These are phyloP conservation scores for Zygoascus flipseniorum DNA, from an alignment of 805 yeast genomes.

Conservation along the genomic window DNA sequence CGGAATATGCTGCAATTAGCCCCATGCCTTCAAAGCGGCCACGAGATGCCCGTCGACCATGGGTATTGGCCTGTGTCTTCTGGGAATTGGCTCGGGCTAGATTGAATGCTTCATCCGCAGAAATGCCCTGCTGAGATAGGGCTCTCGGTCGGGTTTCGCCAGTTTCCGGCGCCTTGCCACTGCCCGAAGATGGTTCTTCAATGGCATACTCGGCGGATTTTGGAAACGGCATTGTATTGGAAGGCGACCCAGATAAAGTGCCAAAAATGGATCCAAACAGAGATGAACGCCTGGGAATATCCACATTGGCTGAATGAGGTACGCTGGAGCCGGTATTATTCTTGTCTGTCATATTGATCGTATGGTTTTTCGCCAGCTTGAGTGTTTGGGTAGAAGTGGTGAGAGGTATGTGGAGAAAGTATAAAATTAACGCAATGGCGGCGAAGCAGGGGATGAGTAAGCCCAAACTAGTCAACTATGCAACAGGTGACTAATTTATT, in stretches of 20 bases:
- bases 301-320: neutral
- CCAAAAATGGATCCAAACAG: neutral
- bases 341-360: neutral
- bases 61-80: neutral
- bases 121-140: constrained; percentile 4
- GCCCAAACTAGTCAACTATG: too few species aligned
- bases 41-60: constrained; percentile 6
- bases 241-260: neutral
- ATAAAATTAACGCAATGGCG: too few species aligned
- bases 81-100: constrained; percentile 23
- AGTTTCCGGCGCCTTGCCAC: neutral
- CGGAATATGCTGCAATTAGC: constrained; percentile 31
- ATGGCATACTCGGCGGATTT: neutral
- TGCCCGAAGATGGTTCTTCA: neutral
- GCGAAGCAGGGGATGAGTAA: too few species aligned
- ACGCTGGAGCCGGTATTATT: neutral
- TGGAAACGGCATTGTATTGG: neutral
- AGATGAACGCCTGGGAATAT: neutral
- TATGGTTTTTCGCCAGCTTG: too few species aligned
- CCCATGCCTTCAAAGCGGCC: constrained; percentile 26
- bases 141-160: neutral
- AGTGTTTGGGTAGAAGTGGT: too few species aligned
- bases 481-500: too few species aligned
- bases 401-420: too few species aligned
- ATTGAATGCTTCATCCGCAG: constrained; percentile 31